Percentiles rank a stretch among this genome's conserved stretches.
Evolutionary conservation across 345 rosid genomes (phyloP).

Genomic region (Linum trigynum): DNA sequence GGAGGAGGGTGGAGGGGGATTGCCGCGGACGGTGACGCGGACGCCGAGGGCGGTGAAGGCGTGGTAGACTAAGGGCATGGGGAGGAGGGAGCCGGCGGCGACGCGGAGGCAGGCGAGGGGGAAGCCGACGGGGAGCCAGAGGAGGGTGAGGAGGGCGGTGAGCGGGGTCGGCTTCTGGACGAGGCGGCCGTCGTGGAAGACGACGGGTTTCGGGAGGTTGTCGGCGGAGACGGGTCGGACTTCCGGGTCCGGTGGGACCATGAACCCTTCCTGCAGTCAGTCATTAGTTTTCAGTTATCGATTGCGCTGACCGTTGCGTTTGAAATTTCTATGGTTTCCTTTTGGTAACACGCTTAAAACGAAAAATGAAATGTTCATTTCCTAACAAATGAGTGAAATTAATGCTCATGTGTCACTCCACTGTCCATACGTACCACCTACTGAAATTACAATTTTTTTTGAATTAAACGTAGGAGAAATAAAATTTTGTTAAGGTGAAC

Average conservation of each 20-base stretch:
- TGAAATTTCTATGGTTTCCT: too few relatives aligned
- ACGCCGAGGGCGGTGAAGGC: constrained; percentile 5
- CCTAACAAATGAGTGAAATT: too few relatives aligned
- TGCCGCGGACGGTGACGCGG: constrained; percentile 4
- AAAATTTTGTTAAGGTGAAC: too few relatives aligned
- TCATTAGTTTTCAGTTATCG: background rate
- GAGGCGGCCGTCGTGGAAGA: constrained; percentile 6
- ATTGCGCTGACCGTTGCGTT: background rate
- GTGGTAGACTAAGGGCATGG: constrained; percentile 5
- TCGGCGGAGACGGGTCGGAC: background rate
- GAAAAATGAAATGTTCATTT: too few relatives aligned
- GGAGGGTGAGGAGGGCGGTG: constrained; percentile 1
- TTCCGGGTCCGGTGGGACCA: constrained; percentile 5
- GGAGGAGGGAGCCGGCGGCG: constrained; percentile 9
- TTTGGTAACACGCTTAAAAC: too few relatives aligned
- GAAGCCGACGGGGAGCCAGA: constrained; percentile 5
- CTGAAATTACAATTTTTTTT: too few relatives aligned
- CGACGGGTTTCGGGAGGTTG: constrained; percentile 3
- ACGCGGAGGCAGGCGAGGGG: constrained; percentile 1
- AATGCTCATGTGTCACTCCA: too few relatives aligned
- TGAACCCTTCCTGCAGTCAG: background rate
- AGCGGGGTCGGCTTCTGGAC: background rate
- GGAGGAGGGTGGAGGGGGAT: background rate
- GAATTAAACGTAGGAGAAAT: too few relatives aligned
- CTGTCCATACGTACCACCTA: too few relatives aligned